Percentiles rank a stretch among this genome's conserved stretches.
Evolutionary conservation across 306 rosid species (phyloP).

Genomic region (Vicia faba): DNA sequence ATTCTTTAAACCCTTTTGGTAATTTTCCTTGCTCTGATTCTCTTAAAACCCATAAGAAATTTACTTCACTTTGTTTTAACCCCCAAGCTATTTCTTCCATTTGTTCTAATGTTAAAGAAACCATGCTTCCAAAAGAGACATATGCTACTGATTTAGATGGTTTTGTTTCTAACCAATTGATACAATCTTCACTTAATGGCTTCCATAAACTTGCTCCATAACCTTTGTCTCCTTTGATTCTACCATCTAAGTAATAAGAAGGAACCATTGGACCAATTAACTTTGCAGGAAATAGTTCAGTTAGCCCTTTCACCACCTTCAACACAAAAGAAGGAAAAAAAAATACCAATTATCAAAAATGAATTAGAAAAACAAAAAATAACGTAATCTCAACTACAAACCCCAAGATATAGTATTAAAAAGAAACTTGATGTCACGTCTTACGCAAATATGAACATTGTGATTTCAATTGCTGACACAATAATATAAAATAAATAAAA

Average conservation of each 20-base stretch:
- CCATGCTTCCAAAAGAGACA: slow-evolving; percentile 62
- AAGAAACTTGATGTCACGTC: too few species aligned
- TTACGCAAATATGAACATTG: too few species aligned
- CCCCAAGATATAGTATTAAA: too few species aligned
- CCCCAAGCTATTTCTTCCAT: slow-evolving; percentile 48
- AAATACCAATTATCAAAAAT: background rate
- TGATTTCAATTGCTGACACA: too few species aligned
- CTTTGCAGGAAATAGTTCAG: slow-evolving; percentile 45
- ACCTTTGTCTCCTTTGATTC: slow-evolving; percentile 51
- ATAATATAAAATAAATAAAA: too few species aligned
- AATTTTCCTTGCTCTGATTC: slow-evolving; percentile 47
- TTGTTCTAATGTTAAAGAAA: slow-evolving; percentile 43
- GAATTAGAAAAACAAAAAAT: background rate
- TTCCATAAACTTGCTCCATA: slow-evolving; percentile 59
- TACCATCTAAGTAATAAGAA: slow-evolving; percentile 51
- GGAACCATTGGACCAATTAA: slow-evolving; percentile 61
- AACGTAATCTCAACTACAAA: too few species aligned
- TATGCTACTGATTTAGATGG: slow-evolving; percentile 44
- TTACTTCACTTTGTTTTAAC: slow-evolving; percentile 43
- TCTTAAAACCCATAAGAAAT: slow-evolving; percentile 52
- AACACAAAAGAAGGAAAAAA: background rate
- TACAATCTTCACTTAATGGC: slow-evolving; percentile 47
- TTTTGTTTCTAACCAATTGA: slow-evolving; percentile 49
- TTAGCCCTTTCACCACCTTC: slow-evolving; percentile 40
- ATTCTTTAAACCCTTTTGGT: slow-evolving; percentile 42